A percentile compares a stretch with the other conserved stretches of the same genome.
Evolutionary conservation across 2,329 filamentous ascomycete species (phyloP).

Genomic region (Penicillium expansum): DNA sequence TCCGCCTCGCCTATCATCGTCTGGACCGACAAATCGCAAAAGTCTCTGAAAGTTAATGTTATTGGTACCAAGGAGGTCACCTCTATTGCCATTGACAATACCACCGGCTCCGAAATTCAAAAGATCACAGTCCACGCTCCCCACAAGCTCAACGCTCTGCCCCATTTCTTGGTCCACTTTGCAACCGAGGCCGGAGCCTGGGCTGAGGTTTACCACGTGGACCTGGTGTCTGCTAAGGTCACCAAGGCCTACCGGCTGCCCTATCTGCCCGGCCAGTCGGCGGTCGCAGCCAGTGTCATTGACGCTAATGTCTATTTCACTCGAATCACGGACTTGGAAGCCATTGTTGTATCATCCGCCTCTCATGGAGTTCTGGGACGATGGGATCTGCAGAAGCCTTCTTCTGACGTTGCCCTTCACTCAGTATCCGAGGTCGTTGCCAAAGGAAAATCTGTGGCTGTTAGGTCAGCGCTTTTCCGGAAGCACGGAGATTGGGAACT

Average conservation of each 20-base stretch:
- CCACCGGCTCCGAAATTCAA: conserved; percentile 49
- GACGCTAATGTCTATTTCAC: conserved; percentile 87
- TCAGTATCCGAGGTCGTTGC: conserved; percentile 79
- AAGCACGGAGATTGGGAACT: conserved; percentile 73
- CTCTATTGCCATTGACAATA: conserved; percentile 40
- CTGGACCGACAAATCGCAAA: conserved; percentile 46
- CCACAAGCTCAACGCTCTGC: conserved; percentile 64
- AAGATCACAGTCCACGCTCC: conserved; percentile 69
- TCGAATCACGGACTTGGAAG: conserved; percentile 71
- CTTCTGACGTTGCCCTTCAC: conserved; percentile 55
- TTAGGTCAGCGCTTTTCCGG: conserved; percentile 70
- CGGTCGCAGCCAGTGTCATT: conserved; percentile 74
- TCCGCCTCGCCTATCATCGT: conserved; percentile 43
- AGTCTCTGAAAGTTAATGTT: conserved; percentile 46
- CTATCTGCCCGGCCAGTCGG: conserved; percentile 64
- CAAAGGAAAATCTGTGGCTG: conserved; percentile 68
- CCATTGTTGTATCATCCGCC: conserved; percentile 69
- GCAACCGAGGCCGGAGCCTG: conserved; percentile 68
- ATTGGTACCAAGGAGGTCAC: conserved; percentile 44
- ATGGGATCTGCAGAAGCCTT: conserved; percentile 61
- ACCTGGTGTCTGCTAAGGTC: conserved; percentile 66
- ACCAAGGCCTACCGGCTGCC: conserved; percentile 80
- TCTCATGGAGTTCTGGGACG: conserved; percentile 73
- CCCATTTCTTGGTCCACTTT: conserved; percentile 84
- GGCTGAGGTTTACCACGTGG: conserved; percentile 81